Base-by-base conservation (phyloP, 1,139 yeast species). In the Blastobotrys proliferans region DNA sequence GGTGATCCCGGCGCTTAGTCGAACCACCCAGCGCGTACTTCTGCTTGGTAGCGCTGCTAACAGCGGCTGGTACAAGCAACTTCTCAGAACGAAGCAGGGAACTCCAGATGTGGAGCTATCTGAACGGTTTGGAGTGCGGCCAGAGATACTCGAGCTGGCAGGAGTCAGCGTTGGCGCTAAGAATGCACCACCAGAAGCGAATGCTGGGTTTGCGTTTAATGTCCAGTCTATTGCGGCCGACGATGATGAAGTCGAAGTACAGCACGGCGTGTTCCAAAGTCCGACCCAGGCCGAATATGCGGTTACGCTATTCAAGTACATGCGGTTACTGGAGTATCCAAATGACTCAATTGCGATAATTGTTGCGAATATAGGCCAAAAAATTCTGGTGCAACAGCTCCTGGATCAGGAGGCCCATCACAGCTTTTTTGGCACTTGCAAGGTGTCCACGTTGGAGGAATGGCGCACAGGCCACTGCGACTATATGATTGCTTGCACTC, bases 231-330 rank as follows among this genome's bases (percentile, higher is more conserved):
- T 77, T 17, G 52, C 67, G 21, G 67, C 70, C 2, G 61, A 54
- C 1, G 66, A 61, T 28, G 57, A 51, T 35, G 52, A 26, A 14
- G 38, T 45, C 55, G 2, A 64, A 62, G 40, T 60, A 59, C 2
- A 45, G 52, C 1, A 56, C 61, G 6, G 61, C 53, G 1, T 48
- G 54, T 57, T 55, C 49, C 69, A 72, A 45, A 73, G 72, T 46
- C 51, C 74, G 9, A 73, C 67, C 9, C 84, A 79, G 51, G 84
- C 83, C 0, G 80, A 76, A 50, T 74, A 64, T 49, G 65, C 73
- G 11, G 75, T 75, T 8, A 61, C 64, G 0, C 51, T 78, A 8
- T 77, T 65, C 53, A 69, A 68, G 56, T 77, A 74, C 51, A 62
- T 79, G 73, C 55, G 73, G 19, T 52, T 67, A 3, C 48, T 70